Conservation (phyloP, 1,139 yeast genomes). For the Wickerhamomyces sp. region DNA sequence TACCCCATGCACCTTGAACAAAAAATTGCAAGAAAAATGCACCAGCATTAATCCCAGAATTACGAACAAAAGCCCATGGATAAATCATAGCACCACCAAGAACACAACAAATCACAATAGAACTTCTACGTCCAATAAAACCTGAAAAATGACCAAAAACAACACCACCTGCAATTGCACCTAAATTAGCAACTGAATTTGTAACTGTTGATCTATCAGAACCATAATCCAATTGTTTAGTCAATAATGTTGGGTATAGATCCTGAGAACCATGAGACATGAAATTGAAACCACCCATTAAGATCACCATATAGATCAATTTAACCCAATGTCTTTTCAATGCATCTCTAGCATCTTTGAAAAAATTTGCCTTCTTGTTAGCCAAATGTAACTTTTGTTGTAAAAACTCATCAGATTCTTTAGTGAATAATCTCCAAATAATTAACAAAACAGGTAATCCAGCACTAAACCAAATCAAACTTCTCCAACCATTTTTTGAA, state of each 20-base stretch:
- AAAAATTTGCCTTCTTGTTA: constrained; percentile 23
- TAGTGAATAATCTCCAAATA: constrained; percentile 47
- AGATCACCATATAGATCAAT: constrained; percentile 44
- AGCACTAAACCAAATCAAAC: constrained; percentile 76
- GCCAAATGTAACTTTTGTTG: constrained; percentile 28
- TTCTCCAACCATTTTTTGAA: constrained; percentile 57
- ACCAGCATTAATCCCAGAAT: constrained; percentile 64
- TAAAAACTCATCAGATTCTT: constrained; percentile 57
- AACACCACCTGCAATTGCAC: constrained; percentile 65
- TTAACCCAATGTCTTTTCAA: constrained; percentile 38
- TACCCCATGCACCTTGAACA: constrained; percentile 90
- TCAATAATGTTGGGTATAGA: constrained; percentile 60
- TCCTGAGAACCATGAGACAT: constrained; percentile 75
- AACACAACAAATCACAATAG: constrained; percentile 54
- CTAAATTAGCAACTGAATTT: constrained; percentile 64
- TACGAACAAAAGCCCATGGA: constrained; percentile 65
- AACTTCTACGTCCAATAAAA: constrained; percentile 55
- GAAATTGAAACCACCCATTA: constrained; percentile 65
- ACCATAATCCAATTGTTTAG: constrained; percentile 47
- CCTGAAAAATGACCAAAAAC: constrained; percentile 56
- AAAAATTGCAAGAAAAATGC: constrained; percentile 75
- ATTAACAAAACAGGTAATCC: constrained; percentile 59
- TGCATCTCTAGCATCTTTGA: constrained; percentile 25
- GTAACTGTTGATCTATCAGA: constrained; percentile 56
- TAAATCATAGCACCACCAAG: constrained; percentile 60